Base-by-base conservation (phyloP, 164 flowering plant species). In the Dillenia suffruticosa region DNA sequence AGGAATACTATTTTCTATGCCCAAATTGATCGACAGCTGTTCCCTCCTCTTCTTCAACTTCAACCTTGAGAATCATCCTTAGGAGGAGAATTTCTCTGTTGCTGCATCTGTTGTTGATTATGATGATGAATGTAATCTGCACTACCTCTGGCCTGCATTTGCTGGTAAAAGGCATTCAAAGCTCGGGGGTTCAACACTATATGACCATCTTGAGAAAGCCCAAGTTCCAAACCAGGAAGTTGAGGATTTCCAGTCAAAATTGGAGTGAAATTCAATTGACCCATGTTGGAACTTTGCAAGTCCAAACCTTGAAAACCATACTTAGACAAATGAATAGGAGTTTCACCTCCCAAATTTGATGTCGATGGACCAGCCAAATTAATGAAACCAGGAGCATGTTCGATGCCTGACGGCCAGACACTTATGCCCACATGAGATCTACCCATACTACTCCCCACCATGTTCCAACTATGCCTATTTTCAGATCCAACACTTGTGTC, bases 1-100 rank as follows among this genome's bases (percentile, higher is more conserved):
- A 55, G 50, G 46, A 48, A 59, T 68, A 71, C 62, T 63, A 68
- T 24, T 63, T 55, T 58, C 58, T 49, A 26, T 56, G 46, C 63
- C 61, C 56, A 70, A 74, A 46, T 44, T 48, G 52, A 24, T 56
- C 24, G 16, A 13, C 17, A 59, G 49, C 8, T 50, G 46, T 50
- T 40, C 45, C 13, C 45, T 49, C 13, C 49, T 49, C 40, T 0
- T 40, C 5, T 26, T 49, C 68, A 74, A 81, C 67, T 86, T 54
- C 93, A 87, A 9, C 76, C 91, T 73, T 85, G 87, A 67, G 96
- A 86, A 77, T 90, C 83, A 77, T 90, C 97, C 64, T 90, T 82
- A 11, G 76, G 45, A 69, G 83, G 58, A 61, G 78, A 69, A 7
- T 67, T 74, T 53, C 72, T 79, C 50, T 71, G 82, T 13, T 79